Percentiles rank a stretch among this genome's conserved stretches.
Conservation (phyloP, 768 basidiomycete genomes). For the Mycena galericulata region DNA sequence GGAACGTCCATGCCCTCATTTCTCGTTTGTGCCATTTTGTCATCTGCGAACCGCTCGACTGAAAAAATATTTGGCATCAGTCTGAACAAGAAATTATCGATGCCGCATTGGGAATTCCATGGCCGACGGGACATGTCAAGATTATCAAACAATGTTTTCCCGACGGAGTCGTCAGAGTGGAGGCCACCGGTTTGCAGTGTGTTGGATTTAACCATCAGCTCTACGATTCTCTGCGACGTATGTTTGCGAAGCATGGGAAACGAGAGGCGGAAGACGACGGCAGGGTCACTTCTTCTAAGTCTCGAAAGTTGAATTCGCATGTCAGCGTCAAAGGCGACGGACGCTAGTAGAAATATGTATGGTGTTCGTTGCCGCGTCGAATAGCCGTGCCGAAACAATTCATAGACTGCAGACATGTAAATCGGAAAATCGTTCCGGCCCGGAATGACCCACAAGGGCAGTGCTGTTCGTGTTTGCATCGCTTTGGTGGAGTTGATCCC, state of each 20-base stretch:
- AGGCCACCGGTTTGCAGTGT: constrained; percentile 10
- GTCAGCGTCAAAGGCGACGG: too few relatives aligned
- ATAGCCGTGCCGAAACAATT: too few relatives aligned
- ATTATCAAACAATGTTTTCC: neutral
- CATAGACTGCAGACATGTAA: too few relatives aligned
- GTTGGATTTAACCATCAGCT: constrained; percentile 2
- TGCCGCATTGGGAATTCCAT: neutral
- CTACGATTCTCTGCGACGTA: neutral
- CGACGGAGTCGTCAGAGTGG: neutral
- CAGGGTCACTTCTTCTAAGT: too few relatives aligned
- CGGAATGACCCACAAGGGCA: too few relatives aligned
- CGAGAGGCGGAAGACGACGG: constrained; percentile 2
- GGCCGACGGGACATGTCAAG: neutral
- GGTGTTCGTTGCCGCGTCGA: too few relatives aligned
- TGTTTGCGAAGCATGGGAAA: neutral
- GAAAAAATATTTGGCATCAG: neutral
- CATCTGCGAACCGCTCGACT: neutral
- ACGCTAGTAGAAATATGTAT: too few relatives aligned
- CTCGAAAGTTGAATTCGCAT: neutral
- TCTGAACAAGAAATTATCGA: neutral
- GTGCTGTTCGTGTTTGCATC: too few relatives aligned
- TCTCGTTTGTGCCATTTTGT: neutral
- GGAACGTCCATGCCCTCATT: neutral
- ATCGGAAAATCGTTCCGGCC: too few relatives aligned
- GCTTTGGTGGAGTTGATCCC: too few relatives aligned